Percentiles rank a stretch among this genome's conserved stretches.
These are phyloP conservation scores for Fragaria vesca DNA, from an alignment of 306 rosid species.

Conservation along the genomic window DNA sequence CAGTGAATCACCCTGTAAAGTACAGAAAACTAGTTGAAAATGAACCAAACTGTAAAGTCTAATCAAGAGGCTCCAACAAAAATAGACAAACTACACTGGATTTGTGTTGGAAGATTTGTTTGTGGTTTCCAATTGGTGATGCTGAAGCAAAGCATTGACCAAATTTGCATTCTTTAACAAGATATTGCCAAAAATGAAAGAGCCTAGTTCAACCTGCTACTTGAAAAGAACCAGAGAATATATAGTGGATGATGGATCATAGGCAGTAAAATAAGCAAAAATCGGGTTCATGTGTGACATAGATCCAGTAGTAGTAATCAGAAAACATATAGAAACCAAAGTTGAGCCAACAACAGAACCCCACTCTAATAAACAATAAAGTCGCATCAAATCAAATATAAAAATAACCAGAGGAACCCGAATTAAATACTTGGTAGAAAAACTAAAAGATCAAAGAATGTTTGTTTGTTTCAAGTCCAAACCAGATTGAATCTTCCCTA, in stretches of 20 bases:
- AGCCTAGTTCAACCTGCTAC: not conserved
- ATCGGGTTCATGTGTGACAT: slow-evolving; percentile 29
- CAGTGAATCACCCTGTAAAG: not conserved
- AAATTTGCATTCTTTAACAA: not conserved
- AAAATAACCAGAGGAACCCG: slow-evolving; percentile 29
- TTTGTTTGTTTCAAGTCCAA: slow-evolving; percentile 22
- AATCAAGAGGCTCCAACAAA: not conserved
- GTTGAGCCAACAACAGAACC: slow-evolving; percentile 23
- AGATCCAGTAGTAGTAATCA: slow-evolving; percentile 22
- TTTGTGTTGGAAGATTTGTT: not conserved
- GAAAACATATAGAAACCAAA: slow-evolving; percentile 25
- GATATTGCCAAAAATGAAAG: not conserved
- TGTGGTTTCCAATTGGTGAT: not conserved
- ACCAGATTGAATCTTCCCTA: slow-evolving; percentile 32
- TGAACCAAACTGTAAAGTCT: not conserved
- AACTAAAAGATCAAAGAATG: slow-evolving; percentile 17
- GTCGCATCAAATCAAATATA: slow-evolving; percentile 23
- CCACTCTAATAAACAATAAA: slow-evolving; percentile 23
- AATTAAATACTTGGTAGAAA: not conserved
- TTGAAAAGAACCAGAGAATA: not conserved
- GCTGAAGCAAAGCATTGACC: not conserved
- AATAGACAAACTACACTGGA: not conserved
- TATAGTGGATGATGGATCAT: not conserved
- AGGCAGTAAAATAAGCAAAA: slow-evolving; percentile 8
- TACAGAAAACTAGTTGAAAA: not conserved